phyloP scores from a whole-genome alignment of 1,139 yeast species.

The Kurtzmaniella quercitrusa region DNA sequence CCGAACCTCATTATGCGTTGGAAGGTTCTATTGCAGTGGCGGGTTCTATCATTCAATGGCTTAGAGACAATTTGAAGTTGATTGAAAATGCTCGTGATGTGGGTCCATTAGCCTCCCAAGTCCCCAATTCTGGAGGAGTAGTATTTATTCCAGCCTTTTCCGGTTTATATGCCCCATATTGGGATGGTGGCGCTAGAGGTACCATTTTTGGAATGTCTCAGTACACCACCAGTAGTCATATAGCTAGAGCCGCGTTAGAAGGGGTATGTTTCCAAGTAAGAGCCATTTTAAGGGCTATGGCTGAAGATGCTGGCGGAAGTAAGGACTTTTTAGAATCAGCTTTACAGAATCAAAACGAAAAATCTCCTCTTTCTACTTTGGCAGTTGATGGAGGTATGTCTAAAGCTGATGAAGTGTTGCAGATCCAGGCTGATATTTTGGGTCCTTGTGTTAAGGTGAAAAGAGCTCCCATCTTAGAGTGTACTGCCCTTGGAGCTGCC shows the following conservation, averaged over 20 bases:
- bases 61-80: conserved; percentile 82
- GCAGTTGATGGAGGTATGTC: conserved; percentile 98
- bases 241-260: conserved; percentile 91
- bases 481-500: conserved; percentile 96
- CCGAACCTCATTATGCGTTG: conserved; percentile 78
- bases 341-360: conserved; percentile 37
- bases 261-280: conserved; percentile 94
- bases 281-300: conserved; percentile 89
- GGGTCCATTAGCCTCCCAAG: conserved; percentile 85
- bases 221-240: conserved; percentile 79
- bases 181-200: conserved; percentile 93
- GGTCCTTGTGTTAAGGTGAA: conserved; percentile 82
- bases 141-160: conserved; percentile 94
- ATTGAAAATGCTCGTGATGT: conserved; percentile 81
- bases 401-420: conserved; percentile 86
- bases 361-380: conserved; percentile 48
- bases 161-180: conserved; percentile 92
- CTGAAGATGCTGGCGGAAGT: conserved; percentile 67
- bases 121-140: conserved; percentile 82
- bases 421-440: conserved; percentile 86
- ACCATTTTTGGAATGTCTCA: conserved; percentile 91
- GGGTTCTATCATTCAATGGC: conserved; percentile 92
- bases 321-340: conserved; percentile 45
- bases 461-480: conserved; percentile 80
- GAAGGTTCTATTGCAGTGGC: conserved; percentile 98